Conservation (phyloP, 805 yeast genomes). For the Ascoidea tarda region DNA sequence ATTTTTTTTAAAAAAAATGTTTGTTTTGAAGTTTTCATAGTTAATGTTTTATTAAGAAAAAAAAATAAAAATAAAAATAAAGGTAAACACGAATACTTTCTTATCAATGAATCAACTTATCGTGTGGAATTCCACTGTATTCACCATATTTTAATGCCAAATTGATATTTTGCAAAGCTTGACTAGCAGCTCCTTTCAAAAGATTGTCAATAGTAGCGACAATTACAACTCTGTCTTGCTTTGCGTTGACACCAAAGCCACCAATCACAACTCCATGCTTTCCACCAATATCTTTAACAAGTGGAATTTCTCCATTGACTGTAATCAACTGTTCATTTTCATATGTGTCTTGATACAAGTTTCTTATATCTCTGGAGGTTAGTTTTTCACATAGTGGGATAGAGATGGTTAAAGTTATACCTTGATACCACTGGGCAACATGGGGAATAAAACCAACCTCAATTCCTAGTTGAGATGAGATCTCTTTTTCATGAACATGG, state of each 20-base stretch:
- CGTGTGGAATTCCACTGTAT: slow-evolving; percentile 86
- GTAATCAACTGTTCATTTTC: slow-evolving; percentile 76
- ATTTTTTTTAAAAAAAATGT: no score
- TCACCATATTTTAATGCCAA: slow-evolving; percentile 83
- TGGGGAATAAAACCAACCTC: slow-evolving; percentile 90
- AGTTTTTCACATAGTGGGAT: slow-evolving; percentile 65
- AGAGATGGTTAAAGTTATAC: slow-evolving; percentile 83
- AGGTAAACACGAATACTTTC: background rate
- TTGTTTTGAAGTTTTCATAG: no score
- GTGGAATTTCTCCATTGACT: slow-evolving; percentile 84
- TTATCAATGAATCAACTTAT: slow-evolving; percentile 36
- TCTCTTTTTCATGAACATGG: slow-evolving; percentile 93
- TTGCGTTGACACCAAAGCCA: slow-evolving; percentile 86
- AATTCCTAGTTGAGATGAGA: slow-evolving; percentile 64
- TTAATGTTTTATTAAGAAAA: no score
- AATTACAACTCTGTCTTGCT: slow-evolving; percentile 80
- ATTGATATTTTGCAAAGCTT: slow-evolving; percentile 92
- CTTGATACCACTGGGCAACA: slow-evolving; percentile 99
- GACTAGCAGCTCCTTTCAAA: slow-evolving; percentile 97
- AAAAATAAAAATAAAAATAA: no score
- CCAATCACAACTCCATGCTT: slow-evolving; percentile 94
- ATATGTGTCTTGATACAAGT: slow-evolving; percentile 77
- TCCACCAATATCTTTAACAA: slow-evolving; percentile 81
- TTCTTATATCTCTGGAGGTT: slow-evolving; percentile 70
- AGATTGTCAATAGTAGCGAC: slow-evolving; percentile 94